Percentiles rank a stretch among this genome's conserved stretches.
Conservation (phyloP, 1,139 yeast genomes). For the Candida smagusa region DNA sequence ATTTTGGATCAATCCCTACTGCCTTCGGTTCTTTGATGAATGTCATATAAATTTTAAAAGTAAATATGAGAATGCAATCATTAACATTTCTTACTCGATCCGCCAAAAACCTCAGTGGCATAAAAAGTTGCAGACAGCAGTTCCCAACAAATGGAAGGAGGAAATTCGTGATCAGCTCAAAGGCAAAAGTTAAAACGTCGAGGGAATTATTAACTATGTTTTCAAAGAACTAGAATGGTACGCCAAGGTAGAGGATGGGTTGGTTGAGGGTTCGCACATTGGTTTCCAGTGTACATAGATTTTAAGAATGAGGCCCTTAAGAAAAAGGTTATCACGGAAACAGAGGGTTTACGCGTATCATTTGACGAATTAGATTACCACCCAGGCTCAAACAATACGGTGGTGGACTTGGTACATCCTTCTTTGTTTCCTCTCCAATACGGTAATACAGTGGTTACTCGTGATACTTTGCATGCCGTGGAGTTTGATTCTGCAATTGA, state of each 20-base stretch:
- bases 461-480: not conserved
- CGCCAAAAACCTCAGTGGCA: conserved; percentile 30
- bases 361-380: conserved; percentile 30
- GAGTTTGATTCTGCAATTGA: too few relatives aligned
- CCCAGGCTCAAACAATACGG: conserved; percentile 34
- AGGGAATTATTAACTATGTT: conserved; percentile 22
- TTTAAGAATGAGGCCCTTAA: conserved; percentile 6
- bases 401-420: conserved; percentile 43
- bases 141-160: conserved; percentile 34
- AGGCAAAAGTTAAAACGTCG: conserved; percentile 12
- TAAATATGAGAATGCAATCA: conserved; percentile 13
- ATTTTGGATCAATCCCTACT: too few relatives aligned
- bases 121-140: conserved; percentile 23
- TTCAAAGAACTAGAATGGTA: conserved; percentile 30
- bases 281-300: conserved; percentile 12
- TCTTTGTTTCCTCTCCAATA: conserved; percentile 39
- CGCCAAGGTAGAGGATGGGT: conserved; percentile 15
- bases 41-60: conserved; percentile 10
- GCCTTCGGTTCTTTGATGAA: too few relatives aligned
- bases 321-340: conserved; percentile 10
- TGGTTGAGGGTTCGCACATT: conserved; percentile 12
- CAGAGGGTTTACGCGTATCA: conserved; percentile 13
- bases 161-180: conserved; percentile 21
- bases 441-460: conserved; percentile 26
- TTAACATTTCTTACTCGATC: conserved; percentile 9